phyloP scores from a whole-genome alignment of 306 rosid species.

The Mimosa pudica region DNA sequence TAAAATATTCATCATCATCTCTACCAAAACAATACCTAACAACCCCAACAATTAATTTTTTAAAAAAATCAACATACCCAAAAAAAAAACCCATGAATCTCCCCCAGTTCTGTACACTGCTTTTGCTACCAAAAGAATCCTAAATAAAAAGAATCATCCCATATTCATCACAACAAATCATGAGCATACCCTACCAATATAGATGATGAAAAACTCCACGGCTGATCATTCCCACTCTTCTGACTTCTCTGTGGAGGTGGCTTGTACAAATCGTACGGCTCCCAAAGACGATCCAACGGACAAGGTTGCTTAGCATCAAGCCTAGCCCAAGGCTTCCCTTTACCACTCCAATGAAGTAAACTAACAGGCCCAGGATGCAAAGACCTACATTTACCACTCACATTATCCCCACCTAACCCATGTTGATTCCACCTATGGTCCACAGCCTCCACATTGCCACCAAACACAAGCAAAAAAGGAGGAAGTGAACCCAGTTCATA shows the following conservation, averaged over 20 bases:
- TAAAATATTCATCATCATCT: constrained; percentile 28
- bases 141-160: constrained; percentile 40
- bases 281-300: constrained; percentile 78
- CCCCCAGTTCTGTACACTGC: constrained; percentile 57
- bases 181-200: constrained; percentile 52
- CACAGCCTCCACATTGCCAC: constrained; percentile 79
- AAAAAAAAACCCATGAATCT: neutral
- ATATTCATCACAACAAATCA: constrained; percentile 40
- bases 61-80: neutral
- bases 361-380: constrained; percentile 95
- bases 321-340: constrained; percentile 97
- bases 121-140: constrained; percentile 56
- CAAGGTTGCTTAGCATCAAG: constrained; percentile 73
- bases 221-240: constrained; percentile 20
- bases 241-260: constrained; percentile 26
- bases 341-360: constrained; percentile 94
- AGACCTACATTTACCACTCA: constrained; percentile 76
- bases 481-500: constrained; percentile 90
- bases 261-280: constrained; percentile 83
- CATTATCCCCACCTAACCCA: constrained; percentile 91
- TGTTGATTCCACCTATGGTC: constrained; percentile 96
- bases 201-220: constrained; percentile 51
- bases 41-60: constrained; percentile 12
- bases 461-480: constrained; percentile 75
- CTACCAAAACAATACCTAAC: constrained; percentile 21